Base-by-base conservation (phyloP, 2,329 filamentous ascomycete species). In the Byssochlamys sp. region DNA sequence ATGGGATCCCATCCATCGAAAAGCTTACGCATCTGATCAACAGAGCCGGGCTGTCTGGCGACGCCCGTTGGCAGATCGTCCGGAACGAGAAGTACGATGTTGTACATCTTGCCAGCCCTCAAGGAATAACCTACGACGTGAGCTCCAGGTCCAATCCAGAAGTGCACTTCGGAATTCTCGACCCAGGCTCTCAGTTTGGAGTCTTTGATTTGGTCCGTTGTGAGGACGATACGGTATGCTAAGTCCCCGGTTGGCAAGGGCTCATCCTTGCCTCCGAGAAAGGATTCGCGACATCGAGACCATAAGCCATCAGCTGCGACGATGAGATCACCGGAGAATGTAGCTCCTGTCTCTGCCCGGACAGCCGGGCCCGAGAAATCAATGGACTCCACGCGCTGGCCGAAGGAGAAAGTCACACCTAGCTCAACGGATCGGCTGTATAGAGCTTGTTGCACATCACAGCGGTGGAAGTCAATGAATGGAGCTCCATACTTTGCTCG, bases 91-190 rank as follows among this genome's bases (percentile, higher is more conserved):
- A 89, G 71, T 0, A 88, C 85, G 4, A 89, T 77, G 58, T 89
- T 89, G 61, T 82, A 85, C 75, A 85, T 79, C 0, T 73, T 72
- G 0, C 84, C 84, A 0, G 73, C 78, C 0, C 83, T 77, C 54
- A 89, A 66, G 0, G 82, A 82, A 67, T 88, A 89, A 0, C 78
- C 81, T 0, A 88, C 82, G 0, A 78, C 83, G 63, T 89, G 85
- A 1, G 81, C 76, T 0, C 76, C 75, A 0, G 84, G 82, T 0
- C 86, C 86, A 7, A 84, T 74, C 86, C 85, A 89, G 65, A 85
- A 84, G 61, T 84, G 77, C 10, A 80, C 77, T 1, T 75, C 72
- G 0, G 81, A 79, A 0, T 79, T 78, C 6, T 73, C 66, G 1
- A 87, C 78, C 72, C 81, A 81, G 0, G 77, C 72, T 19, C 73